Percentiles rank a stretch among this genome's conserved stretches.
phyloP scores from a whole-genome alignment of 2,329 filamentous ascomycete genomes.

The Orbilia brochopaga region DNA sequence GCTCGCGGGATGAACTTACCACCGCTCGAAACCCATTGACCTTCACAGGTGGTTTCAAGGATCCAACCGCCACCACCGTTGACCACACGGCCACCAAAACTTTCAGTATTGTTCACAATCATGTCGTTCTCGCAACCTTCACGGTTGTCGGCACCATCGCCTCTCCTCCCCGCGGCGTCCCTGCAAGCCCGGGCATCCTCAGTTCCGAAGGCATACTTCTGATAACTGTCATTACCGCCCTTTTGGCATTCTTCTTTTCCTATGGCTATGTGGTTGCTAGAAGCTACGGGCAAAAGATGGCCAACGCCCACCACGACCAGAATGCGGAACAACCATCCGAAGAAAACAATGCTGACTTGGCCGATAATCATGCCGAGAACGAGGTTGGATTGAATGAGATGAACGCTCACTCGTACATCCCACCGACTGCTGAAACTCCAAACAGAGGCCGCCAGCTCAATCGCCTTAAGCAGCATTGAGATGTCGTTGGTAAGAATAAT shows the following conservation, averaged over 20 bases:
- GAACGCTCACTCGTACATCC: no score
- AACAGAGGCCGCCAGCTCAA: no score
- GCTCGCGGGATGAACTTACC: not conserved
- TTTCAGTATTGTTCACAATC: conserved; percentile 20
- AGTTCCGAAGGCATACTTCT: conserved; percentile 12
- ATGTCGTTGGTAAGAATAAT: no score
- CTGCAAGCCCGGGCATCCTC: not conserved
- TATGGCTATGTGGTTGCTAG: not conserved
- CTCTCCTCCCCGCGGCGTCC: conserved; percentile 18
- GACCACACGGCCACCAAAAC: conserved; percentile 17
- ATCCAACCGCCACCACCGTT: not conserved
- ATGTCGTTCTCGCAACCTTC: conserved; percentile 34
- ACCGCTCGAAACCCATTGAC: not conserved
- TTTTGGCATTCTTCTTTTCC: conserved; percentile 7
- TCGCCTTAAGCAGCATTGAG: no score
- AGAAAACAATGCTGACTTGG: not conserved
- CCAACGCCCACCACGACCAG: not conserved
- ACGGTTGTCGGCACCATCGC: conserved; percentile 14
- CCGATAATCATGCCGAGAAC: no score
- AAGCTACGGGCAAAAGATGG: conserved; percentile 2
- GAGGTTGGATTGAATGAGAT: no score
- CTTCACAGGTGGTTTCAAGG: not conserved
- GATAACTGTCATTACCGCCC: not conserved
- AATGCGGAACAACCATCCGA: not conserved
- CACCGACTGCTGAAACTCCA: no score